Conservation (phyloP, 2,329 filamentous ascomycete species). For the Daldinia eschscholtzii region DNA sequence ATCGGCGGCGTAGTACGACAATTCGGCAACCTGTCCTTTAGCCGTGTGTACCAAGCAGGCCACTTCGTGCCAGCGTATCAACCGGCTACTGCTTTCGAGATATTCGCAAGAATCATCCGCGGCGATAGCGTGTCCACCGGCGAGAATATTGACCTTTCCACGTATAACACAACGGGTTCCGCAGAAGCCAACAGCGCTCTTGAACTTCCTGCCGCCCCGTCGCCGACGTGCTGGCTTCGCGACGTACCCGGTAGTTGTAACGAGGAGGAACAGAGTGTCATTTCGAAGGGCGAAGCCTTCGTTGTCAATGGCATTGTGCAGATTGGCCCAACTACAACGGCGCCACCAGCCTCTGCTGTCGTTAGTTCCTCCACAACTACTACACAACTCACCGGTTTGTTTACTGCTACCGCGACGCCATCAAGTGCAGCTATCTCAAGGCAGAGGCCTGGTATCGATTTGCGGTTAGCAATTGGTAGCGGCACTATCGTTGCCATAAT, state of each 20-base stretch:
- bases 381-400: conserved; percentile 26
- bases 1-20: conserved; percentile 74
- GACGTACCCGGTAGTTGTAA: conserved; percentile 63
- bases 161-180: conserved; percentile 64
- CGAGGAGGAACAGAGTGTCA: conserved; percentile 56
- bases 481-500: conserved; percentile 19
- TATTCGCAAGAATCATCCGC: conserved; percentile 63
- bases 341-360: conserved; percentile 17
- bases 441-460: background rate
- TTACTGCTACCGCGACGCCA: conserved; percentile 38
- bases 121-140: conserved; percentile 60
- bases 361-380: conserved; percentile 14
- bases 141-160: conserved; percentile 59
- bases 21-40: conserved; percentile 72
- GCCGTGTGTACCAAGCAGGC: conserved; percentile 65
- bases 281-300: conserved; percentile 31
- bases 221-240: conserved; percentile 68
- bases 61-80: conserved; percentile 64
- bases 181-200: conserved; percentile 63
- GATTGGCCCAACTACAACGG: conserved; percentile 21
- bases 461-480: conserved; percentile 16
- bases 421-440: conserved; percentile 21
- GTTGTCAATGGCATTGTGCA: conserved; percentile 42
- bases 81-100: conserved; percentile 58
- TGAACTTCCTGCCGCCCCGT: conserved; percentile 57